Conservation (phyloP, 495 filamentous ascomycete species). For the Penicillium herquei region DNA sequence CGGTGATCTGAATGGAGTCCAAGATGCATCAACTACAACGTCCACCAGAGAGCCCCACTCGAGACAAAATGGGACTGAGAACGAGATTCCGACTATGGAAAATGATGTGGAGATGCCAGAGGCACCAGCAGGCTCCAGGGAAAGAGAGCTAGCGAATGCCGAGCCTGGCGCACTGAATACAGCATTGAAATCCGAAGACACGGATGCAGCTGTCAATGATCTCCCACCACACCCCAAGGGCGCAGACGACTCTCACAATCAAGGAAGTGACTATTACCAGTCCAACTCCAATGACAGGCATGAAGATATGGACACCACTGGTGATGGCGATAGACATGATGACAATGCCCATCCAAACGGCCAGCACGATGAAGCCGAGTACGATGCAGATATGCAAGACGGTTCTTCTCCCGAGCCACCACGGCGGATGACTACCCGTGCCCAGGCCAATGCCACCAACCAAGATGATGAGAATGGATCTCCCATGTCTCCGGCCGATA, state of each 20-base stretch:
- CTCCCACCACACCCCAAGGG: conserved; percentile 35
- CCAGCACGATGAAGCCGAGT: conserved; percentile 23
- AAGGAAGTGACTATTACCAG: conserved; percentile 1
- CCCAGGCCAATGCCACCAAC: conserved; percentile 56
- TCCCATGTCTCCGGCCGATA: conserved; percentile 48
- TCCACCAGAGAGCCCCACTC: conserved; percentile 9
- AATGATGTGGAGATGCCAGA: conserved; percentile 51
- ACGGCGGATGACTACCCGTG: conserved; percentile 69
- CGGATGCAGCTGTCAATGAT: conserved; percentile 37
- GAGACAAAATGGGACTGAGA: conserved; percentile 9
- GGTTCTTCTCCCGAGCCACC: conserved; percentile 43
- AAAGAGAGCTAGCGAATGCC: neutral
- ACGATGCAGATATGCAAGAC: conserved; percentile 40
- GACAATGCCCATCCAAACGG: conserved; percentile 3
- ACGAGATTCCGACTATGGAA: conserved; percentile 2
- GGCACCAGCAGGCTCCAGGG: conserved; percentile 10
- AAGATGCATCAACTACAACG: conserved; percentile 7
- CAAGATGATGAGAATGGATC: conserved; percentile 29
- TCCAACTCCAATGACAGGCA: conserved; percentile 6
- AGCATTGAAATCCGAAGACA: conserved; percentile 41
- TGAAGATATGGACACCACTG: conserved; percentile 9
- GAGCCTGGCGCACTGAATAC: conserved; percentile 16
- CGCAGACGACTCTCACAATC: conserved; percentile 1
- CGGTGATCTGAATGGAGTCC: conserved; percentile 8
- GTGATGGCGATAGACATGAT: conserved; percentile 11